phyloP scores from a whole-genome alignment of 2,329 filamentous ascomycete species.

The Cadophora sp. region DNA sequence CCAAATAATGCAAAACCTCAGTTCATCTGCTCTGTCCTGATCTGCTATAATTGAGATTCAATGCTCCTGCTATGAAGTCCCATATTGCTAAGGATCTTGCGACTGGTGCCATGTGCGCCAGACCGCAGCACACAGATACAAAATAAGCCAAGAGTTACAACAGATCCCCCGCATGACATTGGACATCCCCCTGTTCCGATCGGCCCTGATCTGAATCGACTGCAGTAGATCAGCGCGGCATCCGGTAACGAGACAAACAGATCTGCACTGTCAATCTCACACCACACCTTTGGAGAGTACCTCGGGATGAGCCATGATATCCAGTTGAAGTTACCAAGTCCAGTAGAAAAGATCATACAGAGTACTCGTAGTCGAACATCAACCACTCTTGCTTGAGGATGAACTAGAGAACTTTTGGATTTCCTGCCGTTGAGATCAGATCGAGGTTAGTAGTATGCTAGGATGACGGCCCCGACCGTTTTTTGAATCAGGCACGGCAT shows the following conservation, averaged over 20 bases:
- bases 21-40: background rate
- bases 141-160: background rate
- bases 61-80: background rate
- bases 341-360: background rate
- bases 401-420: background rate
- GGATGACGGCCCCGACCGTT: background rate
- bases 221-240: background rate
- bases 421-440: background rate
- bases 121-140: background rate
- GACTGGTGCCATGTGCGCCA: background rate
- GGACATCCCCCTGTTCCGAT: background rate
- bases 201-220: conserved; percentile 6
- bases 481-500: background rate
- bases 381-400: background rate
- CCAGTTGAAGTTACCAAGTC: background rate
- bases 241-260: background rate
- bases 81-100: background rate
- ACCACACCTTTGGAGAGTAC: background rate
- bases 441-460: background rate
- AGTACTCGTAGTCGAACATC: too few relatives aligned
- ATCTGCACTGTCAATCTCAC: conserved; percentile 2
- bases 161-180: background rate
- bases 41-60: background rate
- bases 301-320: background rate
- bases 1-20: background rate